Conservation (phyloP, 768 basidiomycete genomes). For the Amanita rubescens region DNA sequence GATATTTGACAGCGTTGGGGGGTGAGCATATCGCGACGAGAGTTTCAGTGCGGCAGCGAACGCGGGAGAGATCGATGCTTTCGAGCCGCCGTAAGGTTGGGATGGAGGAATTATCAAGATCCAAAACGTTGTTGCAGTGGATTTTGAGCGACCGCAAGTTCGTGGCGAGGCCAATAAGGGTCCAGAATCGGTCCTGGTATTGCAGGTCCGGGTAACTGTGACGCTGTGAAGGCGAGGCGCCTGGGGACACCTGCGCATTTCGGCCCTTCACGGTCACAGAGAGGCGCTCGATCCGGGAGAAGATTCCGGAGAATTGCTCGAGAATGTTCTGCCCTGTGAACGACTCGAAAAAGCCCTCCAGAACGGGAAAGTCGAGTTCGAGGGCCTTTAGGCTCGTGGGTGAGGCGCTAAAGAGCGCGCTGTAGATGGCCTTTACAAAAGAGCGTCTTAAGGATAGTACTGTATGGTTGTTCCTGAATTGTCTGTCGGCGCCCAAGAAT, state of each 20-base stretch:
- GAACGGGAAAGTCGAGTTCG: conserved; percentile 1
- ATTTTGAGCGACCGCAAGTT: conserved; percentile 3
- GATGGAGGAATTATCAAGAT: not conserved
- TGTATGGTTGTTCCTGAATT: not conserved
- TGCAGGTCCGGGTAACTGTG: not conserved
- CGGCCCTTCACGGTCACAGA: not conserved
- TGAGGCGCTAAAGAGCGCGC: not conserved
- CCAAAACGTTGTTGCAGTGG: not conserved
- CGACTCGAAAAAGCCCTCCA: not conserved
- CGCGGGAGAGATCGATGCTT: not conserved
- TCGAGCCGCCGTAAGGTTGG: not conserved
- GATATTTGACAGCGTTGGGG: not conserved
- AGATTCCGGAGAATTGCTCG: not conserved
- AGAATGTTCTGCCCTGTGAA: not conserved
- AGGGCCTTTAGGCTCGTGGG: not conserved
- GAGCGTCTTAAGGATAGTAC: not conserved
- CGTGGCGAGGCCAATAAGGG: not conserved
- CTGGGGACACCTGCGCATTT: not conserved
- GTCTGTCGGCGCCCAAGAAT: not conserved
- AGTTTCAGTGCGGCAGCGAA: not conserved
- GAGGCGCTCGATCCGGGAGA: not conserved
- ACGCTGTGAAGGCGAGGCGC: not conserved
- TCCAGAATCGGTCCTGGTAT: not conserved
- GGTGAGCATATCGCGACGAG: not conserved
- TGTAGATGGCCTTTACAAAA: not conserved